Percentiles rank a stretch among this genome's conserved stretches.
phyloP scores from a whole-genome alignment of 2,329 filamentous ascomycete species.

The Venturiaceae sp. region DNA sequence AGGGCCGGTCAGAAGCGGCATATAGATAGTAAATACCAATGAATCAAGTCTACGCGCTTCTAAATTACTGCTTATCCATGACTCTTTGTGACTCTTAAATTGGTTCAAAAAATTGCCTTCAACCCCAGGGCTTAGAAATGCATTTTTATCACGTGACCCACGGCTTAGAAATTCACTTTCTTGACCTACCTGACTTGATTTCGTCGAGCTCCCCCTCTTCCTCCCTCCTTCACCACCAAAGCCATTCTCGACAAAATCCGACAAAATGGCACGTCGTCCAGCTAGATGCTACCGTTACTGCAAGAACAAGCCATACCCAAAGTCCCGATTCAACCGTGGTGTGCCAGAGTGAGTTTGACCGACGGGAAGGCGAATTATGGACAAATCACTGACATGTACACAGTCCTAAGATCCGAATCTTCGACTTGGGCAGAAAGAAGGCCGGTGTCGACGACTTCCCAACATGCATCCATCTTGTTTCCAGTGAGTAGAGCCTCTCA shows the following conservation, averaged over 20 bases:
- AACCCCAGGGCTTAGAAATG: not conserved
- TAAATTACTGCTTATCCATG: not conserved
- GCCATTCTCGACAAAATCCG: constrained; percentile 38
- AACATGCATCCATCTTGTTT: constrained; percentile 93
- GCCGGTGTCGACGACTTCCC: constrained; percentile 99
- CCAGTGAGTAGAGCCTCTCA: constrained; percentile 37
- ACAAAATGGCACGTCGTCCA: constrained; percentile 90
- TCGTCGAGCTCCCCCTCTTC: constrained; percentile 13
- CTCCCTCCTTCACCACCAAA: constrained; percentile 14
- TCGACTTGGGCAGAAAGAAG: constrained; percentile 97
- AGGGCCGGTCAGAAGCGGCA: not conserved
- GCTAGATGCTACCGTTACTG: constrained; percentile 99
- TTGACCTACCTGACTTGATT: not conserved
- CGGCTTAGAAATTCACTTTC: not conserved
- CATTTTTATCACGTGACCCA: not conserved
- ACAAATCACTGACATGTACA: constrained; percentile 26
- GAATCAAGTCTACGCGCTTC: not conserved
- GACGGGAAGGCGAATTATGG: not conserved
- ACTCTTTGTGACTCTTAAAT: not conserved
- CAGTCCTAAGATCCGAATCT: constrained; percentile 76
- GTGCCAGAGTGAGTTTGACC: constrained; percentile 40
- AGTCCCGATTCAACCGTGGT: constrained; percentile 99
- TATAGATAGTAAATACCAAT: not conserved
- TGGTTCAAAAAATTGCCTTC: not conserved
- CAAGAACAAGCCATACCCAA: constrained; percentile 90